Evolutionary conservation across 2,329 filamentous ascomycete genomes (phyloP).

Genomic region (Cladosporium austrohemisphaericum): DNA sequence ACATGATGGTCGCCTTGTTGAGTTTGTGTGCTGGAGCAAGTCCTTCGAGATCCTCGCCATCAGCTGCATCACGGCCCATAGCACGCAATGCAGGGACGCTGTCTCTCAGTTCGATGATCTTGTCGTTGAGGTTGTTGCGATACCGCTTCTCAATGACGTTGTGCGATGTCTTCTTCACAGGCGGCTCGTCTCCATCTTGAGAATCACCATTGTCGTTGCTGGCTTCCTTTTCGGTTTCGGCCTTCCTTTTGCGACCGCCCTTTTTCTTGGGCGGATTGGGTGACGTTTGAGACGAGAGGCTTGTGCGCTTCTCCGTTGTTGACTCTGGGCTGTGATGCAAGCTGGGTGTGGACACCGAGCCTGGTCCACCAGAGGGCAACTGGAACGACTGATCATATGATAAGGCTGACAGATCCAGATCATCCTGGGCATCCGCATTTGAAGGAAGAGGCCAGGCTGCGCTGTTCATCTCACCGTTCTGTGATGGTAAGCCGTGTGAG

Average conservation of each 20-base stretch:
- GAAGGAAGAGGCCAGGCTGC: conserved; percentile 26
- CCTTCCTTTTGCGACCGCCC: conserved; percentile 35
- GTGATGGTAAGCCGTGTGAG: conserved; percentile 15
- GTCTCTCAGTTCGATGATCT: conserved; percentile 87
- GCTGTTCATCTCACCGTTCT: conserved; percentile 25
- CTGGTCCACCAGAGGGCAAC: conserved; percentile 8
- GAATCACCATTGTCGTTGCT: conserved; percentile 47
- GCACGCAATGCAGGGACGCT: conserved; percentile 87
- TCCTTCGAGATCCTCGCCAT: conserved; percentile 67
- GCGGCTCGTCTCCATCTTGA: conserved; percentile 39
- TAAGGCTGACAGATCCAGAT: conserved; percentile 22
- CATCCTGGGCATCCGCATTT: conserved; percentile 18
- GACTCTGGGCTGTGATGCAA: conserved; percentile 32
- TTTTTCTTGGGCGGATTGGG: conserved; percentile 33
- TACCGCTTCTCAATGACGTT: conserved; percentile 99
- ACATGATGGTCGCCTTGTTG: conserved; percentile 95
- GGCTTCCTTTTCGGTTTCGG: conserved; percentile 26
- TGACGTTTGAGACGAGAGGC: conserved; percentile 29
- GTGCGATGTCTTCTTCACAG: conserved; percentile 85
- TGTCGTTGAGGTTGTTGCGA: conserved; percentile 93
- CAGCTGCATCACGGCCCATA: conserved; percentile 71
- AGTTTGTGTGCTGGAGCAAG: conserved; percentile 82
- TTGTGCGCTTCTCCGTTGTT: conserved; percentile 26
- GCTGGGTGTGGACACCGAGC: conserved; percentile 22
- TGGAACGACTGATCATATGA: conserved; percentile 19